phyloP scores from a whole-genome alignment of 805 yeast genomes.

The Cyberlindnera maclurae region DNA sequence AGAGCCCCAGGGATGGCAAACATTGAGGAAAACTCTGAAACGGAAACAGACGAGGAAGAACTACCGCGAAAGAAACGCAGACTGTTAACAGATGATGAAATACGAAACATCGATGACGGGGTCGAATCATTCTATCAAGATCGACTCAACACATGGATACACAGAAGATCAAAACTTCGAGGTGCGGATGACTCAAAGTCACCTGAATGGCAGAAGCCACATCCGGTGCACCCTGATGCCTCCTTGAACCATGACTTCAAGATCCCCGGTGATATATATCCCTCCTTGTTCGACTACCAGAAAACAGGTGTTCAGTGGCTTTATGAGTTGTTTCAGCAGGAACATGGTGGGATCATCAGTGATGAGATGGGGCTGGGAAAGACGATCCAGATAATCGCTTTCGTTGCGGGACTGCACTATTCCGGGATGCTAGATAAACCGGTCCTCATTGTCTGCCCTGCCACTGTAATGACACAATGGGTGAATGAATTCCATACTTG shows the following conservation, averaged over 20 bases:
- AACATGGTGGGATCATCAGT: constrained; percentile 91
- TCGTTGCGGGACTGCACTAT: constrained; percentile 84
- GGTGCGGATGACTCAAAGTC: constrained; percentile 1
- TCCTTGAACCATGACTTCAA: constrained; percentile 58
- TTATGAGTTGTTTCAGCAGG: constrained; percentile 86
- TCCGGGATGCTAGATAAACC: constrained; percentile 72
- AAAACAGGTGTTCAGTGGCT: constrained; percentile 97
- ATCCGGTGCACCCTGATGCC: constrained; percentile 74
- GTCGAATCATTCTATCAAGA: constrained; percentile 56
- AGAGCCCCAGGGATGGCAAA: constrained; percentile 20
- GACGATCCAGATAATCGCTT: constrained; percentile 87
- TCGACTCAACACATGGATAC: constrained; percentile 56
- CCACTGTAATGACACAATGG: constrained; percentile 95
- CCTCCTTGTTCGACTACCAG: constrained; percentile 85
- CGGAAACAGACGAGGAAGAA: constrained; percentile 19
- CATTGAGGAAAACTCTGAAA: constrained; percentile 8
- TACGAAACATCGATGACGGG: constrained; percentile 69
- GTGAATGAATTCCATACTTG: constrained; percentile 92
- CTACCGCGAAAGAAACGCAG: constrained; percentile 8
- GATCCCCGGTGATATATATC: constrained; percentile 87
- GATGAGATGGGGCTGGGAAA: constrained; percentile 99
- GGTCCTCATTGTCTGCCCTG: constrained; percentile 86
- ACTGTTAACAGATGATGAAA: constrained; percentile 25
- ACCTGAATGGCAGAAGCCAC: constrained; percentile 68
- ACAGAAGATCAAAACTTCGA: constrained; percentile 41